These are phyloP conservation scores for Beverwykella pulmonaria DNA, from an alignment of 495 filamentous ascomycete species.

Conservation along the genomic window DNA sequence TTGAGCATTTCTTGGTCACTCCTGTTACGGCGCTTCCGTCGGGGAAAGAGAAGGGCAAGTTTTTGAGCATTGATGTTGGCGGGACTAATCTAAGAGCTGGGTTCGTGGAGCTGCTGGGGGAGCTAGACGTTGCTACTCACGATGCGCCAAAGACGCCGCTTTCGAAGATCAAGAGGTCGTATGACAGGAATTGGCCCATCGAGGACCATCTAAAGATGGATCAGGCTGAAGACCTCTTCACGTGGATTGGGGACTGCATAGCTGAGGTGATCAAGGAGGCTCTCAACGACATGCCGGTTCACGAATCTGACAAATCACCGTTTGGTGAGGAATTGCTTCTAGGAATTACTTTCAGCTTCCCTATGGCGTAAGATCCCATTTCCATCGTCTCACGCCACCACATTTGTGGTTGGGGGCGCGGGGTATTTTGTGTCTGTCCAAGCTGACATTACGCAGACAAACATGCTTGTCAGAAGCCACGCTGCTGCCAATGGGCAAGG, in stretches of 20 bases:
- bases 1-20: conserved; percentile 75
- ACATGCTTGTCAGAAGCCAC: conserved; percentile 72
- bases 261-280: conserved; percentile 66
- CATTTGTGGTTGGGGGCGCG: background rate
- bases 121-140: conserved; percentile 32
- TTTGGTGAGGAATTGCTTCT: conserved; percentile 64
- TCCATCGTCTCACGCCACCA: background rate
- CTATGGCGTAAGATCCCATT: conserved; percentile 57
- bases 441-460: conserved; percentile 57
- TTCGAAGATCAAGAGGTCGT: conserved; percentile 56
- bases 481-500: conserved; percentile 86
- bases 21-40: conserved; percentile 73
- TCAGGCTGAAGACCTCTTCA: conserved; percentile 72
- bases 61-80: conserved; percentile 78
- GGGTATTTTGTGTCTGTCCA: background rate
- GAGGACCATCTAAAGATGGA: conserved; percentile 76
- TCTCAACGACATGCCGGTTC: conserved; percentile 46
- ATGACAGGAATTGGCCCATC: conserved; percentile 78
- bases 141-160: background rate
- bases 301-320: conserved; percentile 28
- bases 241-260: conserved; percentile 78
- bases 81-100: conserved; percentile 80
- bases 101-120: conserved; percentile 69
- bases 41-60: conserved; percentile 66
- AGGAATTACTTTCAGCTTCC: conserved; percentile 86